Conservation (phyloP, 1,284 basidiomycete genomes). For the Puccinia polysora region DNA sequence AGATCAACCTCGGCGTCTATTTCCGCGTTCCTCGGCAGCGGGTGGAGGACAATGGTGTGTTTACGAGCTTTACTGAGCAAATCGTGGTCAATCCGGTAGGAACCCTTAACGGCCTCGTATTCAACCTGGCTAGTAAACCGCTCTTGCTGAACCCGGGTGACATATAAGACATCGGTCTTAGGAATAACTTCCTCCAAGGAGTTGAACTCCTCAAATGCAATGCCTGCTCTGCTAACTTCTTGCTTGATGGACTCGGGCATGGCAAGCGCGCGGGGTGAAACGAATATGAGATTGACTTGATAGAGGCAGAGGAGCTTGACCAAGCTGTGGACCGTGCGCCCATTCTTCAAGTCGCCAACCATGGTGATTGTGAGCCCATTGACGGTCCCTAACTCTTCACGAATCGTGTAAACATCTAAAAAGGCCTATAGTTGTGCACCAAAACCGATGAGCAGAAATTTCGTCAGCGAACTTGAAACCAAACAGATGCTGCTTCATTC, state of each 20-base stretch:
- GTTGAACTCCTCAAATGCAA: slow-evolving; percentile 72
- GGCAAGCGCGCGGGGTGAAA: slow-evolving; percentile 78
- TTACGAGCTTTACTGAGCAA: slow-evolving; percentile 85
- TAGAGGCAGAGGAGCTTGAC: slow-evolving; percentile 84
- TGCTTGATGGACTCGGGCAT: slow-evolving; percentile 86
- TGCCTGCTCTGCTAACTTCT: slow-evolving; percentile 75
- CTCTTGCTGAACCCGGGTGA: slow-evolving; percentile 93
- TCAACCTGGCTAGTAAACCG: slow-evolving; percentile 76
- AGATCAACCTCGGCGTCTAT: slow-evolving; percentile 98
- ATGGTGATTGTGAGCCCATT: slow-evolving; percentile 88
- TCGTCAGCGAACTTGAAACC: no score
- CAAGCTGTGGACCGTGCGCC: slow-evolving; percentile 92
- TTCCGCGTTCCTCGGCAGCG: slow-evolving; percentile 89
- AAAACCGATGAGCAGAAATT: neutral
- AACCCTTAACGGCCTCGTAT: slow-evolving; percentile 86
- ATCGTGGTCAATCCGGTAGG: slow-evolving; percentile 89
- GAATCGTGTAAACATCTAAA: slow-evolving; percentile 93
- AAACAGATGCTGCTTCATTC: neutral
- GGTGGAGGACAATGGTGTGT: slow-evolving; percentile 98
- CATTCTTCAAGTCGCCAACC: slow-evolving; percentile 96
- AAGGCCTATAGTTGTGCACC: slow-evolving; percentile 60
- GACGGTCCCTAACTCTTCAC: slow-evolving; percentile 94
- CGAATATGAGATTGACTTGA: slow-evolving; percentile 86
- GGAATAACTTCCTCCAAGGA: slow-evolving; percentile 82
- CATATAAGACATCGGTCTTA: slow-evolving; percentile 95